These are phyloP conservation scores for Pseudopyricularia cyperi DNA, from an alignment of 2,329 filamentous ascomycete species.

Conservation along the genomic window DNA sequence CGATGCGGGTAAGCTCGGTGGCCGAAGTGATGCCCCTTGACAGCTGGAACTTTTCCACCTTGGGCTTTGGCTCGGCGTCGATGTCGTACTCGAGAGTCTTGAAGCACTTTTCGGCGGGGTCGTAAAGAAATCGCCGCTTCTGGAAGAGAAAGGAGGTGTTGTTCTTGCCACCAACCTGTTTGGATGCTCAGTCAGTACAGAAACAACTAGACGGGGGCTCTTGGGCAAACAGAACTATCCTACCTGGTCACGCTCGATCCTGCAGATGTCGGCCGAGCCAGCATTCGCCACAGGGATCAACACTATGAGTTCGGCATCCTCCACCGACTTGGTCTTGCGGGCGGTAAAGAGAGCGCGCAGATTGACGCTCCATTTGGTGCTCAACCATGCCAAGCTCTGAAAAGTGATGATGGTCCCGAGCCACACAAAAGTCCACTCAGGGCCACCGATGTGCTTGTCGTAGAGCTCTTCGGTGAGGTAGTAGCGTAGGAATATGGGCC, in stretches of 20 bases:
- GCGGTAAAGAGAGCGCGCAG: constrained; percentile 73
- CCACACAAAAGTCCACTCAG: constrained; percentile 98
- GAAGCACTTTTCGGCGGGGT: constrained; percentile 60
- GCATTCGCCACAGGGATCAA: constrained; percentile 84
- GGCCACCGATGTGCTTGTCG: constrained; percentile 79
- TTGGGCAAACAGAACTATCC: constrained; percentile 5
- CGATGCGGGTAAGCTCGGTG: constrained; percentile 64
- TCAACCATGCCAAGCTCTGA: constrained; percentile 85
- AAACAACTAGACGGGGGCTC: not conserved
- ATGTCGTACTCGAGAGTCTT: constrained; percentile 71
- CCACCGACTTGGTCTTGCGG: constrained; percentile 52
- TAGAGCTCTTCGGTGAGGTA: constrained; percentile 78
- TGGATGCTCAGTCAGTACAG: not conserved
- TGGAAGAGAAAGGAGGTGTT: constrained; percentile 90
- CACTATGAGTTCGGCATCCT: constrained; percentile 77
- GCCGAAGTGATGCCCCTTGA: constrained; percentile 62
- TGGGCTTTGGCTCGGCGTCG: constrained; percentile 73
- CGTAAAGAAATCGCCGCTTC: constrained; percentile 89
- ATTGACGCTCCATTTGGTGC: constrained; percentile 95
- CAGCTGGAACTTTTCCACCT: constrained; percentile 64
- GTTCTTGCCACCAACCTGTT: constrained; percentile 54
- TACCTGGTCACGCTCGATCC: constrained; percentile 61
- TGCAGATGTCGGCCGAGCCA: constrained; percentile 77
- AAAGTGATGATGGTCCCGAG: constrained; percentile 74
- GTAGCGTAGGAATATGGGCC: constrained; percentile 82